Percentiles rank a stretch among this genome's conserved stretches.
These are phyloP conservation scores for Torulaspora quercuum DNA, from an alignment of 805 yeast genomes.

Conservation along the genomic window DNA sequence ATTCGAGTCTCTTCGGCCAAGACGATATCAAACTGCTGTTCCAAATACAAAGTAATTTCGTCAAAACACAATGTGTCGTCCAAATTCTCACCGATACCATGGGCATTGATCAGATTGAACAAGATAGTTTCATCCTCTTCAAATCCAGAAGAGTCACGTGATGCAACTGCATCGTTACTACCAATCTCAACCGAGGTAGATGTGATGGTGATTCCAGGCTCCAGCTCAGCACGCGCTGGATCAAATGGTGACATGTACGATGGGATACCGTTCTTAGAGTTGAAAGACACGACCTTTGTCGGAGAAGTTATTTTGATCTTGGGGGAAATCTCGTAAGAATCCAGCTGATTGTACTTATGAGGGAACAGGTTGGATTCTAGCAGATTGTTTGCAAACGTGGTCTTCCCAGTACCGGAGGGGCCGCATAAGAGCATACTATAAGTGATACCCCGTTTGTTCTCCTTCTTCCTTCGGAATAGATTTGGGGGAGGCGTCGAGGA, in stretches of 20 bases:
- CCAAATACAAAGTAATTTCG: conserved; percentile 63
- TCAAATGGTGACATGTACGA: conserved; percentile 59
- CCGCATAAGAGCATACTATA: conserved; percentile 74
- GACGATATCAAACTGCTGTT: conserved; percentile 73
- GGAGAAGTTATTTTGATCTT: conserved; percentile 31
- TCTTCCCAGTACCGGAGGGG: conserved; percentile 71
- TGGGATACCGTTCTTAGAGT: conserved; percentile 59
- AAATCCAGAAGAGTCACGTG: conserved; percentile 7
- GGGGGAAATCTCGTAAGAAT: conserved; percentile 21
- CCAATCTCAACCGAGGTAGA: conserved; percentile 35
- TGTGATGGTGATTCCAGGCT: conserved; percentile 74
- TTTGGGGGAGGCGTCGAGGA: conserved; percentile 22
- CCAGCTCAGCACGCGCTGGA: conserved; percentile 55
- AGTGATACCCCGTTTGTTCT: conserved; percentile 67
- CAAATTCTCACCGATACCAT: conserved; percentile 76
- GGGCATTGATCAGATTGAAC: conserved; percentile 67
- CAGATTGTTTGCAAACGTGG: conserved; percentile 68
- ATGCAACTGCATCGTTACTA: conserved; percentile 16
- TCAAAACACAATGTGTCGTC: conserved; percentile 64
- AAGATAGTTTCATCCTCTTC: conserved; percentile 40
- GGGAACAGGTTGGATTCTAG: conserved; percentile 59
- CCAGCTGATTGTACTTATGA: conserved; percentile 50
- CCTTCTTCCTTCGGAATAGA: conserved; percentile 52
- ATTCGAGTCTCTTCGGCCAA: conserved; percentile 85
- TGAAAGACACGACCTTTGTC: conserved; percentile 47